phyloP scores from a whole-genome alignment of 2,329 filamentous ascomycete genomes.

The Xylaria sp. region DNA sequence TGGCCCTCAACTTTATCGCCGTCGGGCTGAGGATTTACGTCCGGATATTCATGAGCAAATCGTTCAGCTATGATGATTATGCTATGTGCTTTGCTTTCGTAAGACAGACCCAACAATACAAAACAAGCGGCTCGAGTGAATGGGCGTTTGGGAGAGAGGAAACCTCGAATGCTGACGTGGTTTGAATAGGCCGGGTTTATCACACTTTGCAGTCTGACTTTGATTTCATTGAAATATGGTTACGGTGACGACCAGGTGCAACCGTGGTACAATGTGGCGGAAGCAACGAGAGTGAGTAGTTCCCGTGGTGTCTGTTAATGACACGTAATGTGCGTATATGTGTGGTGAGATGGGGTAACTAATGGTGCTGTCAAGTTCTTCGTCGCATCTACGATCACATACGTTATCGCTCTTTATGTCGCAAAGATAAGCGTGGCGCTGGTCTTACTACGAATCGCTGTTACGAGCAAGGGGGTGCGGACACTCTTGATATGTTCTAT shows the following conservation, averaged over 20 bases:
- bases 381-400: conserved; percentile 38
- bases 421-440: conserved; percentile 40
- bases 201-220: conserved; percentile 35
- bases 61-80: conserved; percentile 40
- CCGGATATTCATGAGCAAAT: conserved; percentile 39
- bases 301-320: neutral
- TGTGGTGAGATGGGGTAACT: neutral
- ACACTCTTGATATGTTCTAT: conserved; percentile 34
- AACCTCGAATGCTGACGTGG: conserved; percentile 21
- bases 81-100: conserved; percentile 39
- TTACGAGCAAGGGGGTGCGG: conserved; percentile 37
- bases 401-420: conserved; percentile 39
- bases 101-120: conserved; percentile 15
- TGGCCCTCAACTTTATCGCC: conserved; percentile 36
- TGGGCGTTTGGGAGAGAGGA: neutral
- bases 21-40: conserved; percentile 38
- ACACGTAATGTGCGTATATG: neutral
- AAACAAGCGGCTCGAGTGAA: neutral
- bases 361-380: conserved; percentile 31
- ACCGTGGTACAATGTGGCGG: conserved; percentile 25
- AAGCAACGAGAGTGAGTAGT: conserved; percentile 34
- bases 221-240: conserved; percentile 32
- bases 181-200: conserved; percentile 31
- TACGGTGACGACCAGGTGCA: conserved; percentile 29
- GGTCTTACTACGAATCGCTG: conserved; percentile 38